phyloP scores from a whole-genome alignment of 1,284 basidiomycete genomes.

The Rhodotorula sp. region DNA sequence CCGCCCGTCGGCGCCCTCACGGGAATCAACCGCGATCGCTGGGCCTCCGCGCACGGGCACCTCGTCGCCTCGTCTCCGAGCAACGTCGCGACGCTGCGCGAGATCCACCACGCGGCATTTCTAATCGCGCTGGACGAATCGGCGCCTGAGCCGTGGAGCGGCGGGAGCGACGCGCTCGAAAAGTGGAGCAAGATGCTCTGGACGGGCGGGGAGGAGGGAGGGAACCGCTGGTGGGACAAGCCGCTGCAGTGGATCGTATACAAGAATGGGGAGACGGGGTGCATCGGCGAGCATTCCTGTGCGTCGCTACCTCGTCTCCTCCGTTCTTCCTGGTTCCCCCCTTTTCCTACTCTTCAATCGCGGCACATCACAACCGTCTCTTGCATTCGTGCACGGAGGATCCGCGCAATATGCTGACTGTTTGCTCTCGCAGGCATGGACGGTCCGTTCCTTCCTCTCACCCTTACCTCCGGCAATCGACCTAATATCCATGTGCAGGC shows the following conservation, averaged over 20 bases:
- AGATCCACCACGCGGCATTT: conserved; percentile 80
- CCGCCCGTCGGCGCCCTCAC: conserved; percentile 76
- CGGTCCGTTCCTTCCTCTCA: neutral
- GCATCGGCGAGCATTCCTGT: conserved; percentile 88
- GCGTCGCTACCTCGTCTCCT: neutral
- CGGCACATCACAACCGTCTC: too few species aligned
- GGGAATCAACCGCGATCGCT: conserved; percentile 75
- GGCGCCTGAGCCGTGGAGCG: conserved; percentile 47
- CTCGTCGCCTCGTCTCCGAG: conserved; percentile 59
- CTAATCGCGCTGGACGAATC: conserved; percentile 73
- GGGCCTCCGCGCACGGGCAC: conserved; percentile 74
- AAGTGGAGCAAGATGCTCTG: conserved; percentile 55
- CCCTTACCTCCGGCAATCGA: neutral
- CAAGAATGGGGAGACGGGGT: conserved; percentile 74
- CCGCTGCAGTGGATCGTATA: conserved; percentile 78
- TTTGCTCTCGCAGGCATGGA: conserved; percentile 6
- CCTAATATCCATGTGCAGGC: conserved; percentile 7
- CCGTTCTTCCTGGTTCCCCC: too few species aligned
- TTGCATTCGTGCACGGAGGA: too few species aligned
- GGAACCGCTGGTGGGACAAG: conserved; percentile 64
- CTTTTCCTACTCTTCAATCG: too few species aligned
- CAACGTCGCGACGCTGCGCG: conserved; percentile 67
- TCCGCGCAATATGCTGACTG: too few species aligned
- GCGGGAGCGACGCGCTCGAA: conserved; percentile 19
- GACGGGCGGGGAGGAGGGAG: conserved; percentile 58